These are phyloP conservation scores for Nepenthes alata DNA, from an alignment of 179 eudicot species.

Conservation along the genomic window DNA sequence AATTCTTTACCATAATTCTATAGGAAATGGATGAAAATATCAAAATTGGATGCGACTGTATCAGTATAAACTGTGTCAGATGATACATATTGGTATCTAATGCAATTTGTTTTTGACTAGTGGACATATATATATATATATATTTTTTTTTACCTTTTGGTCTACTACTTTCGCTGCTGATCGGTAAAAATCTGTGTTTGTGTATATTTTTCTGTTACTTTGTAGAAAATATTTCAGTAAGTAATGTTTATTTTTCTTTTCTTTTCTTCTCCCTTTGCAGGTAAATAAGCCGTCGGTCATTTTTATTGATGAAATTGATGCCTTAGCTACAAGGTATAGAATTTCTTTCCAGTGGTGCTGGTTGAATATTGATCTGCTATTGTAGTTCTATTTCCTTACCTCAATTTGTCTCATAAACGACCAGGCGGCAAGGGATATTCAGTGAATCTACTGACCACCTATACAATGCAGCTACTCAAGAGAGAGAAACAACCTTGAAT, in stretches of 20 bases:
- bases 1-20: no score
- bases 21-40: no score
- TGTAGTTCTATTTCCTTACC: not conserved
- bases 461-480: constrained; percentile 88
- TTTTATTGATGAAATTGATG: constrained; percentile 94
- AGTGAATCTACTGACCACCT: constrained; percentile 35
- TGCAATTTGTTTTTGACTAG: no score
- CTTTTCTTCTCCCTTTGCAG: constrained; percentile 26
- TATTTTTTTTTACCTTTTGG: no score
- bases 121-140: no score
- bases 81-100: no score
- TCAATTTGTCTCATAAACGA: constrained; percentile 5
- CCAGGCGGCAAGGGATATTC: constrained; percentile 81
- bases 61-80: no score
- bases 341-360: constrained; percentile 1
- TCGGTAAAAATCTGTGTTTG: not conserved
- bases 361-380: not conserved
- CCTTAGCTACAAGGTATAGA: constrained; percentile 67
- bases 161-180: not conserved
- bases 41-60: no score
- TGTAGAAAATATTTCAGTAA: not conserved
- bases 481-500: constrained; percentile 89
- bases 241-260: not conserved
- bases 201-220: no score
- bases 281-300: constrained; percentile 92